A percentile compares a stretch with the other conserved stretches of the same genome.
Evolutionary conservation across 2,329 filamentous ascomycete genomes (phyloP).

Genomic region (Aspergillus sp.): DNA sequence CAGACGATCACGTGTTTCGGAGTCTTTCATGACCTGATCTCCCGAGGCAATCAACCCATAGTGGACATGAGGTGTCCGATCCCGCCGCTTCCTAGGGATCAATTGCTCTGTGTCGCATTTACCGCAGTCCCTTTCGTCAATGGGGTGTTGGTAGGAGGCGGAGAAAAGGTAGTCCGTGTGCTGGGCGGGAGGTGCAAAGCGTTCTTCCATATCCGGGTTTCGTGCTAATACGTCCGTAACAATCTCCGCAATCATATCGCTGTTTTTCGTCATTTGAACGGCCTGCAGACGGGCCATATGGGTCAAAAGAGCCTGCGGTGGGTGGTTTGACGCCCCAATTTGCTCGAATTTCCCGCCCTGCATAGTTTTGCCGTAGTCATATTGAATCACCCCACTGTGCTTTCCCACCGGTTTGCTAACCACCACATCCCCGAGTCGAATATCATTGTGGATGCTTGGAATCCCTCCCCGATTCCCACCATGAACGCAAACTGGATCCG

Average conservation of each 20-base stretch:
- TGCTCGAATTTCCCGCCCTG: not conserved
- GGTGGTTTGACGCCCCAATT: not conserved
- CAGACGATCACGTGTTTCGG: not conserved
- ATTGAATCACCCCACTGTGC: not conserved
- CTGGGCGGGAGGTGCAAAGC: too few species aligned
- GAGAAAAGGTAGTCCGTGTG: too few species aligned
- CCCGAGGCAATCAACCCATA: not conserved
- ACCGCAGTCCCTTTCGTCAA: not conserved
- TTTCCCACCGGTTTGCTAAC: not conserved
- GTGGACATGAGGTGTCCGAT: not conserved
- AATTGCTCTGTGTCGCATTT: not conserved
- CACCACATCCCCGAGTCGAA: not conserved
- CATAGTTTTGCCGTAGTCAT: not conserved
- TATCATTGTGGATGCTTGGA: not conserved
- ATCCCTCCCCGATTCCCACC: not conserved
- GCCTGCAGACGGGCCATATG: not conserved
- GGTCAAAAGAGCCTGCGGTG: not conserved
- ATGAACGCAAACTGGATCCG: not conserved
- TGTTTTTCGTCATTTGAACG: not conserved
- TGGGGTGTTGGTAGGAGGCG: not conserved
- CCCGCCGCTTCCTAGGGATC: not conserved
- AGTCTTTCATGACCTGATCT: not conserved
- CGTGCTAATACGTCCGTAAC: not conserved
- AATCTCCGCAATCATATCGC: not conserved
- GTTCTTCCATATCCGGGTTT: too few species aligned